A percentile compares a stretch with the other conserved stretches of the same genome.
Evolutionary conservation across 345 rosid species (phyloP).

Genomic region (Iberis pinnata): DNA sequence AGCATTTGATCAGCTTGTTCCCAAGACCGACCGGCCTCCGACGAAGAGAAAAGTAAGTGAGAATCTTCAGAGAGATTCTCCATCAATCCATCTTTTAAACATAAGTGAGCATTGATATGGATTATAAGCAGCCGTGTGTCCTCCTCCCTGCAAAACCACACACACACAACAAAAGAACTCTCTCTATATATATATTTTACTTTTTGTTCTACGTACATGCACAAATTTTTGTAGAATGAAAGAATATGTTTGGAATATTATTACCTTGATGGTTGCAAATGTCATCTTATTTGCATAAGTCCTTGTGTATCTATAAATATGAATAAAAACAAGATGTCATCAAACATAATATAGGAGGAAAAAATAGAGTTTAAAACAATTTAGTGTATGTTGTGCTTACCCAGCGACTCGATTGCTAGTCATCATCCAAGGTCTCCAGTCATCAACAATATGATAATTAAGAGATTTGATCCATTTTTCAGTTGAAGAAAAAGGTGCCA

Average conservation of each 20-base stretch:
- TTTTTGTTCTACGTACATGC: too few species aligned
- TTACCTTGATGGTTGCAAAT: constrained; percentile 66
- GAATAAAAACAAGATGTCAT: too few species aligned
- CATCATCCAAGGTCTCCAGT: constrained; percentile 56
- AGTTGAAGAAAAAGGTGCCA: constrained; percentile 45
- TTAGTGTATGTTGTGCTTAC: constrained; percentile 22
- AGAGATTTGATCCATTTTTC: constrained; percentile 55
- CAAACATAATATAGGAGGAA: too few species aligned
- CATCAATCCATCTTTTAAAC: constrained; percentile 36
- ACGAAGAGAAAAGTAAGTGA: not conserved
- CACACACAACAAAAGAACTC: too few species aligned
- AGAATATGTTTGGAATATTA: not conserved
- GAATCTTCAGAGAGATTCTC: constrained; percentile 15
- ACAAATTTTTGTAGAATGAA: too few species aligned
- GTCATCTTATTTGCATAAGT: constrained; percentile 56
- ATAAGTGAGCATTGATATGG: constrained; percentile 45
- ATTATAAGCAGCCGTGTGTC: constrained; percentile 50
- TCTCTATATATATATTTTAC: too few species aligned
- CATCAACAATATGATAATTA: constrained; percentile 44
- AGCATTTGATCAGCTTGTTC: too few species aligned
- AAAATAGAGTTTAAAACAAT: not conserved
- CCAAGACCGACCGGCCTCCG: too few species aligned
- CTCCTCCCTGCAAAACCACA: constrained; percentile 49
- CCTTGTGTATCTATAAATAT: constrained; percentile 34
- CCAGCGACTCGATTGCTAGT: constrained; percentile 45